Evolutionary conservation across 2,329 filamentous ascomycete genomes (phyloP).

Genomic region (Dactylellina cionopaga): DNA sequence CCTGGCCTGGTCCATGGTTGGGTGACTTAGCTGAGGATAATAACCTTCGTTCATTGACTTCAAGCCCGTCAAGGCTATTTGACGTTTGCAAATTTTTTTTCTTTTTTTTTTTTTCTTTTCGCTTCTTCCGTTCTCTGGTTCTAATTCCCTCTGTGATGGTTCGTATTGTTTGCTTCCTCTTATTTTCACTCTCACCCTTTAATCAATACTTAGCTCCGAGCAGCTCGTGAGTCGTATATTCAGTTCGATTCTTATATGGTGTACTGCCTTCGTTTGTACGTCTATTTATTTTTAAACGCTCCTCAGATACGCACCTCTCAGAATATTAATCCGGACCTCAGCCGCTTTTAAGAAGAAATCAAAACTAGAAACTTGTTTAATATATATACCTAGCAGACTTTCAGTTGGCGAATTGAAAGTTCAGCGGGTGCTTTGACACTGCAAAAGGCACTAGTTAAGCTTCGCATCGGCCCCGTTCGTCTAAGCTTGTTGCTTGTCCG

Average conservation of each 20-base stretch:
- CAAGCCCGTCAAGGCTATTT: slow-evolving; percentile 53
- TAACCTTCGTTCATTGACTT: slow-evolving; percentile 32
- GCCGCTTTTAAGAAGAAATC: slow-evolving; percentile 16
- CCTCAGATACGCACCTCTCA: slow-evolving; percentile 46
- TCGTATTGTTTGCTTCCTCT: slow-evolving; percentile 41
- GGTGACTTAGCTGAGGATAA: slow-evolving; percentile 38
- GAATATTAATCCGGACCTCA: slow-evolving; percentile 19
- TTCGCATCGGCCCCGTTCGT: slow-evolving; percentile 43
- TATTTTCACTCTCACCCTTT: slow-evolving; percentile 39
- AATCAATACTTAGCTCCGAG: background rate
- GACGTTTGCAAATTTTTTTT: slow-evolving; percentile 43
- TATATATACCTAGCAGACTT: slow-evolving; percentile 29
- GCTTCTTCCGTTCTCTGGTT: slow-evolving; percentile 31
- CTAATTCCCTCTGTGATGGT: slow-evolving; percentile 43
- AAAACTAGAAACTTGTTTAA: slow-evolving; percentile 23
- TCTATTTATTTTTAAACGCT: background rate
- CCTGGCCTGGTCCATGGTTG: slow-evolving; percentile 9
- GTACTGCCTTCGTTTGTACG: background rate
- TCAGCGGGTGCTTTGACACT: slow-evolving; percentile 50
- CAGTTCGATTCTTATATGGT: background rate
- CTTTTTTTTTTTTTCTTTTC: slow-evolving; percentile 33
- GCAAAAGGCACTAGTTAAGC: slow-evolving; percentile 21
- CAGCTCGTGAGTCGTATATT: background rate
- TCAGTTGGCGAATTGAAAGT: slow-evolving; percentile 25
- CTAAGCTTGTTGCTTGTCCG: slow-evolving; percentile 34